Base-by-base conservation (phyloP, 2,329 filamentous ascomycete species). In the Fusarium sp. region DNA sequence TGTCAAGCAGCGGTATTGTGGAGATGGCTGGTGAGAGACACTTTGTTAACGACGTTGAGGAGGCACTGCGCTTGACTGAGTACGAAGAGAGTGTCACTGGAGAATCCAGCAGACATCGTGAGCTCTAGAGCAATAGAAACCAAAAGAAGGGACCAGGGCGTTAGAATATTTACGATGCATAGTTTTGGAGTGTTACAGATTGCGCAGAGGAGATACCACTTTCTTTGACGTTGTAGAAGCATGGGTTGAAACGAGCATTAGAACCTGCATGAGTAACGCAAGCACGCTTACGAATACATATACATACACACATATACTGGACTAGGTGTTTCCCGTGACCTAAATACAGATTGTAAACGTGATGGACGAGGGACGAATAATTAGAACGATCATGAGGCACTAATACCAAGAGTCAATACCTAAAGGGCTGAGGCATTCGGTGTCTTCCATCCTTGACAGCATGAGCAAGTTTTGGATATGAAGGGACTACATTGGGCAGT, bases 51-150 rank as follows among this genome's bases (percentile, higher is more conserved):
- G 91, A 92, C 71, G 94, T 98, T 3, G 90, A 94, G 54, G 92
- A 97, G 77, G 96, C 96, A 3, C 80, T 99, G 72, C 87, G 90
- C 55, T 82, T 94, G 83, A 93, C 92, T 0, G 94, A 98, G 81
- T 83, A 89, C 12, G 90, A 93, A 77, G 87, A 89, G 56, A 83
- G 80, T 54, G 73, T 79, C 4, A 73, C 66, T 66, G 68, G 69
- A 34, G 59, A 77, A 62, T 68, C 75, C 49, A 72, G 65, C 28
- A 58, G 72, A 20, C 53, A 34, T 3, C 53, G 63, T 37, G 56
- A 66, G 25, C 21, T 50, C 9, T 73, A 59, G n/a, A 27, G 13
- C 5, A 13, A 18, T 25, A 46, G n/a, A 14, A 12, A 45, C 27
- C 40, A 63, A 57, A 55, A 46, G 27, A 42, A 40, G 51, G 50